Conservation (phyloP, 345 rosid species). For the Viola odorata region DNA sequence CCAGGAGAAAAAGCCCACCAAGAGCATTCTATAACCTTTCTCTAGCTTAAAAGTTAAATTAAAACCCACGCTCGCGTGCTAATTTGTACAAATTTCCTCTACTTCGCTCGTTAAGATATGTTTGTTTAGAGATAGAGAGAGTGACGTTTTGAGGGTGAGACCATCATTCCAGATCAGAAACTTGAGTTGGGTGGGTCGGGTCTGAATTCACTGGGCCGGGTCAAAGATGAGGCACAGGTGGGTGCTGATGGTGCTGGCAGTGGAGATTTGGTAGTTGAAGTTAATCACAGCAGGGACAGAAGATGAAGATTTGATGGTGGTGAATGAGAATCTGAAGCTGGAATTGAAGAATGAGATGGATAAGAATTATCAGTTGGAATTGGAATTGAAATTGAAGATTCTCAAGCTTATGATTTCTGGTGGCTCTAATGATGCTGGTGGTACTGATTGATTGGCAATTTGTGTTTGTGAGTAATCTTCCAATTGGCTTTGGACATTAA, state of each 20-base stretch:
- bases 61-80: too few species aligned
- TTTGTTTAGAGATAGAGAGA: too few species aligned
- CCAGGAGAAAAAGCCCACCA: too few species aligned
- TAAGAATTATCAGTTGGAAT: slow-evolving; percentile 39
- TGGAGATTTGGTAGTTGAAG: not conserved
- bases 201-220: slow-evolving; percentile 10
- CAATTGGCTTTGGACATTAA: too few species aligned
- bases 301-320: slow-evolving; percentile 38
- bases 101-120: too few species aligned
- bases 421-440: not conserved
- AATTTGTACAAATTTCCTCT: too few species aligned
- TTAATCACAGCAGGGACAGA: slow-evolving; percentile 10
- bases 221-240: not conserved
- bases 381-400: slow-evolving; percentile 29
- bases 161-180: slow-evolving; percentile 11
- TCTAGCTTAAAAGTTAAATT: too few species aligned
- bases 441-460: too few species aligned
- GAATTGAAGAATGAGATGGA: slow-evolving; percentile 48
- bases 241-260: not conserved
- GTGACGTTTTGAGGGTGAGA: slow-evolving; percentile 17
- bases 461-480: too few species aligned
- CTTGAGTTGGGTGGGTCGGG: slow-evolving; percentile 4
- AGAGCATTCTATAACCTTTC: too few species aligned
- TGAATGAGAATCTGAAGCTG: slow-evolving; percentile 39
- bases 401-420: slow-evolving; percentile 30